These are phyloP conservation scores for Pelargonium nanum DNA, from an alignment of 345 rosid species.

Conservation along the genomic window DNA sequence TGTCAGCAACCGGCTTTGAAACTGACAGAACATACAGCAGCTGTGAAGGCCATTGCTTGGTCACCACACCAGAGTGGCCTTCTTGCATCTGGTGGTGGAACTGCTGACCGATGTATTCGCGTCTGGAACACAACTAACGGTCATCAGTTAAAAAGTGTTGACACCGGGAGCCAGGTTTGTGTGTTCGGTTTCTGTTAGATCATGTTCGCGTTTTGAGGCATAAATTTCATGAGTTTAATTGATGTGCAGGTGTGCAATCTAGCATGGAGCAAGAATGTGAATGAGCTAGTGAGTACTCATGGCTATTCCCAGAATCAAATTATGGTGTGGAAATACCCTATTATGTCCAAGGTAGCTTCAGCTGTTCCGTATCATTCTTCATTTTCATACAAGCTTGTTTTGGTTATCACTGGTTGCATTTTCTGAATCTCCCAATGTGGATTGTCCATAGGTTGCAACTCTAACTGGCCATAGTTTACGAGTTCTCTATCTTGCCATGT, in stretches of 20 bases:
- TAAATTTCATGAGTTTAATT: too few relatives aligned
- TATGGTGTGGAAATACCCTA: conserved; percentile 93
- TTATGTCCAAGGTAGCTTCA: conserved; percentile 98
- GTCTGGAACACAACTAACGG: conserved; percentile 94
- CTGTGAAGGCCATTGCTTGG: conserved; percentile 96
- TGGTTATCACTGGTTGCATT: neutral
- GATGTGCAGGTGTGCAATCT: conserved; percentile 94
- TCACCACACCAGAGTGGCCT: conserved; percentile 91
- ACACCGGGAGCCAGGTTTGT: conserved; percentile 87
- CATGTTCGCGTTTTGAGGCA: too few relatives aligned
- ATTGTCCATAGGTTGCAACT: conserved; percentile 97
- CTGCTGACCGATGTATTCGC: conserved; percentile 90
- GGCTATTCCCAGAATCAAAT: conserved; percentile 99
- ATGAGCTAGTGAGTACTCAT: conserved; percentile 96
- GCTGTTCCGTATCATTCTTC: too few relatives aligned
- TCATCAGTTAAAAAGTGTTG: conserved; percentile 69
- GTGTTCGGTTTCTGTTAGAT: too few relatives aligned
- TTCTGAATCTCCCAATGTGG: conserved; percentile 18
- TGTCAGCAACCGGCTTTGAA: conserved; percentile 66
- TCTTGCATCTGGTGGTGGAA: conserved; percentile 98
- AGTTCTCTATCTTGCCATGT: conserved; percentile 96
- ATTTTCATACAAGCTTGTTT: neutral
- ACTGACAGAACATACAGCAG: conserved; percentile 94
- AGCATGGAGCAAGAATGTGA: conserved; percentile 95
- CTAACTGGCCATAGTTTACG: conserved; percentile 89